Evolutionary conservation across 2,329 filamentous ascomycete species (phyloP), one percentile per base, ranked within the genome.

Genomic region (Phaeomoniella chlamydospora): DNA sequence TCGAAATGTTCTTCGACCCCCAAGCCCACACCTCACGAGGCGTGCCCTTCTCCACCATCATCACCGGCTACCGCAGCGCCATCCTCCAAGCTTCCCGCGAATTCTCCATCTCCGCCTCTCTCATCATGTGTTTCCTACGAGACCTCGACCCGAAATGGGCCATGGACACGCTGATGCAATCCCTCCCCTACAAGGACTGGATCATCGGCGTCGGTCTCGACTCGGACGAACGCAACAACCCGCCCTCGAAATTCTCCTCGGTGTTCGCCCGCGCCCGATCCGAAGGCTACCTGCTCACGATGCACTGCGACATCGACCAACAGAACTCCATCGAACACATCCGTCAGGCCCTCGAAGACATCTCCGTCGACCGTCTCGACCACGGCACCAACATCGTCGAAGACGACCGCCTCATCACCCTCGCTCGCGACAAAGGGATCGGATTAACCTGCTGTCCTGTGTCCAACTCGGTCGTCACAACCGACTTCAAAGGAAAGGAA

Each of bases 1-100:
- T 77, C 11, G 81, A 87, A 54, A 68, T 85, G 43, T 87, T 85
- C 60, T 86, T 87, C 58, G 82, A 87, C 52, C 80, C 81, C 2
- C 80, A 87, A 55, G 79, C 77, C 1, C 82, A 87, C 54, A 68
- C 73, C 3, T 59, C 57, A 10, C 68, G 80, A 13, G 76, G 76
- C 4, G 58, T 87, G 3, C 45, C 64, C 5, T 78, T 82, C 49
- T 59, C 67, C 12, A 77, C 71, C 2, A 68, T 86, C 15, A 65
- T 85, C 3, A 51, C 55, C 3, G 82, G 81, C 2, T 74, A 84
- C 46, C 59, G 58, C 0, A 62, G 64, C 1, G 81, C 77, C 2
- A 69, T 75, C 45, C 49, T 57, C 37, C 67, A 72, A 15, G 80
- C 80, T 1, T 61, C 73, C 47, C 53, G 52, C 33, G 72, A 81